Base-by-base conservation (phyloP, 805 yeast species). In the Saccharomycopsis lassenensis region DNA sequence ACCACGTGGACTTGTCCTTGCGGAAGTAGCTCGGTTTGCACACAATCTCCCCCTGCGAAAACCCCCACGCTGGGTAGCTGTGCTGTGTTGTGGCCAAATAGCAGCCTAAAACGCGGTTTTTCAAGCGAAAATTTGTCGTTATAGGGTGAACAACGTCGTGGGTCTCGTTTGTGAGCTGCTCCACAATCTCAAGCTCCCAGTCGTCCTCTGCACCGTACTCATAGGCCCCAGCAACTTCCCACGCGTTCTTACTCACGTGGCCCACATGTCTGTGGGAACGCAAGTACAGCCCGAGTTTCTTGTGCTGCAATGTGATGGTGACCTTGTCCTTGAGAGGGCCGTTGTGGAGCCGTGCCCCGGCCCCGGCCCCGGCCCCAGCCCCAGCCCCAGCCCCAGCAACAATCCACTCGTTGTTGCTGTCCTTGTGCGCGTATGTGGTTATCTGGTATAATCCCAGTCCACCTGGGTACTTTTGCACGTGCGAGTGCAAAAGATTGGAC, bases 391-490 rank as follows among this genome's bases (percentile, higher is more conserved):
- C n/a, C n/a, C n/a, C 67, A 50, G 77, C 78, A 47, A 85, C 63
- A 20, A 67, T 50, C 81, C 95, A 87, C 37, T 80, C 73, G 55
- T 89, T 91, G 59, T 91, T 89, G 36, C 67, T 59, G 56, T 91
- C 97, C 54, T 84, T 84, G 57, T 76, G 85, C 14, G 87, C 83
- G 56, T 91, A 91, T 5, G 91, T 83, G 19, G 98, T 91, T 33
- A 91, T 68, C 58, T 91, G 99, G 57, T 87, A 96, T 59, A 91
- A 97, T 44, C 71, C 69, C 2, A 95, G 83, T 3, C 97, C 97
- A 46, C 75, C 85, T 11, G 98, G 98, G 54, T 77, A 91, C 8
- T 68, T 56, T 54, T 82, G 94, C 12, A 67, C 63, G 54, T 91
- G 98, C 0, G 97, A 89, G 55, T 91, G 98, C 44, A 91, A 61